Conservation (phyloP, 495 filamentous ascomycete genomes). For the Aspergillus kassunensis region DNA sequence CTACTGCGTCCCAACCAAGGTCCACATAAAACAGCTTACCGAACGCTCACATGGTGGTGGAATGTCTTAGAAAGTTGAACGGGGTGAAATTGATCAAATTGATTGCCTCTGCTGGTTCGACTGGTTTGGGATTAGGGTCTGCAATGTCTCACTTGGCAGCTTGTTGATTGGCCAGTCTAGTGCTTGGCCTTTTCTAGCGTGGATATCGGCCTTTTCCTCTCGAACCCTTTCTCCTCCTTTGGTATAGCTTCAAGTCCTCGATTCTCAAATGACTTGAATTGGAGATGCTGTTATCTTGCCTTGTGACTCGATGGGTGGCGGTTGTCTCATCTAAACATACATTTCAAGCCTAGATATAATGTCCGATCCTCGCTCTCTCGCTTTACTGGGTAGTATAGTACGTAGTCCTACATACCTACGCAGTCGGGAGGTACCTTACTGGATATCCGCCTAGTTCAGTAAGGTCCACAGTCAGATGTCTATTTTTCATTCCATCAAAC, state of each 20-base stretch:
- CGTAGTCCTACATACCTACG: no score
- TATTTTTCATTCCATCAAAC: no score
- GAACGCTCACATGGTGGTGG: constrained; percentile 13
- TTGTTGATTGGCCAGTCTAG: constrained; percentile 14
- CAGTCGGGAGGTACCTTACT: no score
- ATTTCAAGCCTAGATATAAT: no score
- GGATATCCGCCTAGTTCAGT: no score
- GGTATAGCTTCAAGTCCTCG: no score
- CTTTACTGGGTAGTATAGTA: no score
- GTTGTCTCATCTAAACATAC: background rate
- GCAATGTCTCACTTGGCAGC: constrained; percentile 15
- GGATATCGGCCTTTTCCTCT: constrained; percentile 3
- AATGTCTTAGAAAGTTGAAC: constrained; percentile 17
- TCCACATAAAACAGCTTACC: background rate
- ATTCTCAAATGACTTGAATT: background rate
- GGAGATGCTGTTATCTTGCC: background rate
- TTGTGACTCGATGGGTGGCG: background rate
- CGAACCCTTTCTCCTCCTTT: no score
- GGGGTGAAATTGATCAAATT: constrained; percentile 1
- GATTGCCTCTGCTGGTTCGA: background rate
- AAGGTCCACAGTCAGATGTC: no score
- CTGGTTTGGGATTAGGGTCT: constrained; percentile 10
- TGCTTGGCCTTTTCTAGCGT: constrained; percentile 25
- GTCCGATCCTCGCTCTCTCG: no score
- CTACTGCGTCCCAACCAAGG: background rate